These are phyloP conservation scores for Sarocladiaceae sp. DNA, from an alignment of 2,329 filamentous ascomycete genomes.

Conservation along the genomic window DNA sequence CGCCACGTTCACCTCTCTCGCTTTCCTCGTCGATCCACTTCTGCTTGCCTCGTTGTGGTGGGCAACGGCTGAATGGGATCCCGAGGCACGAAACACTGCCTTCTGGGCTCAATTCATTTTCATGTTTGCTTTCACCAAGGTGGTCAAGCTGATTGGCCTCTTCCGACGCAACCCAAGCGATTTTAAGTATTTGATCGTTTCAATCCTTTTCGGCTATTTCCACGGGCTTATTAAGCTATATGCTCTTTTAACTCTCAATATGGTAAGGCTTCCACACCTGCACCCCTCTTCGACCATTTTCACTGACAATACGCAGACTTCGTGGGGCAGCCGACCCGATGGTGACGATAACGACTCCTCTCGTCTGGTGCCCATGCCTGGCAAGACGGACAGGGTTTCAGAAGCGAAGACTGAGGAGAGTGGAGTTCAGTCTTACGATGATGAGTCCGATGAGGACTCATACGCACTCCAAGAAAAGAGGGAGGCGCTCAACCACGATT, in stretches of 20 bases:
- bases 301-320: conserved; percentile 57
- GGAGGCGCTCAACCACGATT: no score
- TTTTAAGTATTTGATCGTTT: conserved; percentile 75
- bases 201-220: conserved; percentile 86
- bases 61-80: conserved; percentile 60
- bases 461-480: neutral
- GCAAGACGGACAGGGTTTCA: neutral
- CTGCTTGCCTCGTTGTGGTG: conserved; percentile 66
- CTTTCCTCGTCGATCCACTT: conserved; percentile 72
- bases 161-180: conserved; percentile 82
- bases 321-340: conserved; percentile 91
- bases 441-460: conserved; percentile 2
- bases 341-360: conserved; percentile 73
- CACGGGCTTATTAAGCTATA: conserved; percentile 92
- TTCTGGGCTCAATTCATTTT: conserved; percentile 64
- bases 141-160: conserved; percentile 83
- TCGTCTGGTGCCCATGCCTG: conserved; percentile 6
- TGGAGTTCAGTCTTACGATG: neutral
- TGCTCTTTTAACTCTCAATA: conserved; percentile 74
- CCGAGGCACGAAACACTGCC: conserved; percentile 44
- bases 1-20: conserved; percentile 87
- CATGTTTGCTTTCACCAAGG: conserved; percentile 81
- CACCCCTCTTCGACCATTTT: neutral
- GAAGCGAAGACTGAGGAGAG: conserved; percentile 1
- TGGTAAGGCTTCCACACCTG: conserved; percentile 53